A percentile compares a stretch with the other conserved stretches of the same genome.
Conservation (phyloP, 345 rosid species). For the Boechera divaricarpa region DNA sequence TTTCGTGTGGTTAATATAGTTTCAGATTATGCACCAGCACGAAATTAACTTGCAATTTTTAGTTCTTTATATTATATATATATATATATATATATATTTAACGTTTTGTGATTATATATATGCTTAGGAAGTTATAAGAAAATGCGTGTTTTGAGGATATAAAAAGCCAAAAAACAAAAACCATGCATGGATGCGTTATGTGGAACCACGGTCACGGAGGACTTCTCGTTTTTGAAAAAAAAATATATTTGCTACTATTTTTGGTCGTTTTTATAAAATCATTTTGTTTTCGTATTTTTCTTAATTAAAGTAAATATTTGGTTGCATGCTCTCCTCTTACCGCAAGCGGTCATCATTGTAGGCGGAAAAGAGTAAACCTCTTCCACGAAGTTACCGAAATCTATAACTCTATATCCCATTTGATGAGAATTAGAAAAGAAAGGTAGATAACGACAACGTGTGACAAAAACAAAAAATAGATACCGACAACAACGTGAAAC, state of each 20-base stretch:
- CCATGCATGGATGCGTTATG: constrained; percentile 8
- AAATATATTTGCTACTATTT: background rate
- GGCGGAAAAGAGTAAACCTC: constrained; percentile 27
- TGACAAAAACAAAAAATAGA: background rate
- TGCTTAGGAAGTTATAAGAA: constrained; percentile 15
- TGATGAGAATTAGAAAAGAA: background rate
- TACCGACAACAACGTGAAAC: too few relatives aligned
- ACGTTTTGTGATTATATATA: background rate
- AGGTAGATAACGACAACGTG: background rate
- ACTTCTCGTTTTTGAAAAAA: background rate
- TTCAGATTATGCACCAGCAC: constrained; percentile 2
- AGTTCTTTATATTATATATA: too few relatives aligned
- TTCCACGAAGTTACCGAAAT: background rate
- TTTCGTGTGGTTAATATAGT: constrained; percentile 17
- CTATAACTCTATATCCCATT: background rate
- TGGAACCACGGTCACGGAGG: background rate
- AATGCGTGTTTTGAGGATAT: constrained; percentile 3
- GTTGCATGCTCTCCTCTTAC: constrained; percentile 6
- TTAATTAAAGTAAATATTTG: background rate
- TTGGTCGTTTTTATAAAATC: background rate
- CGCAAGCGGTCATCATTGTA: constrained; percentile 8
- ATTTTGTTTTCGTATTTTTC: background rate
- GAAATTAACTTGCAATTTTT: background rate
- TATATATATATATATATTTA: background rate
- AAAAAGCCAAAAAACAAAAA: background rate